Evolutionary conservation across 2,329 filamentous ascomycete genomes (phyloP).

Genomic region (Phaeophleospora eucalypticola): DNA sequence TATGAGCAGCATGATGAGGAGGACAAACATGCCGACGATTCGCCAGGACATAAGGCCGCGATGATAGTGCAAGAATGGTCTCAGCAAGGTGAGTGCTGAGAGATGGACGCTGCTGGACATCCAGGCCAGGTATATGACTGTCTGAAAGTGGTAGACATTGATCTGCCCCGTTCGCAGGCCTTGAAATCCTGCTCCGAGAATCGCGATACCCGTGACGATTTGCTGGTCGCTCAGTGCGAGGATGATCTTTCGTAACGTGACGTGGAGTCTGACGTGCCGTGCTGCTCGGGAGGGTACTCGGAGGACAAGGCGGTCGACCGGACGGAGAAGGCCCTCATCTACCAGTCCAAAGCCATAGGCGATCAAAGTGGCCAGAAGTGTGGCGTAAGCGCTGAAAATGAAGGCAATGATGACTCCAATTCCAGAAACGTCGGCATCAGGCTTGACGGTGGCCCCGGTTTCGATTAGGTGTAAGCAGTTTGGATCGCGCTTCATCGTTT

Average conservation of each 20-base stretch:
- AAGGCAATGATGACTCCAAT: constrained; percentile 23
- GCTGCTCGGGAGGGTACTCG: constrained; percentile 11
- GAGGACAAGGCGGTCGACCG: constrained; percentile 15
- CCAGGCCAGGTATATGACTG: constrained; percentile 21
- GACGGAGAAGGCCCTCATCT: constrained; percentile 16
- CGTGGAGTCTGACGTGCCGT: constrained; percentile 4
- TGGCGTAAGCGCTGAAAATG: constrained; percentile 20
- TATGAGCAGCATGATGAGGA: constrained; percentile 20
- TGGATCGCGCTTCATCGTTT: no score
- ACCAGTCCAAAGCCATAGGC: constrained; percentile 17
- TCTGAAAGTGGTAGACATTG: constrained; percentile 17
- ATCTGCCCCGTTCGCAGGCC: constrained; percentile 10
- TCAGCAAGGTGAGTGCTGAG: constrained; percentile 17
- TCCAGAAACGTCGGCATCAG: constrained; percentile 22
- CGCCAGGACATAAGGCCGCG: constrained; percentile 9
- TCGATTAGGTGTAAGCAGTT: not conserved
- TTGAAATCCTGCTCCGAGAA: constrained; percentile 16
- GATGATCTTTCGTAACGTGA: constrained; percentile 14
- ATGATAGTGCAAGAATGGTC: constrained; percentile 13
- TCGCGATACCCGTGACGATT: constrained; percentile 20
- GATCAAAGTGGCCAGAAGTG: constrained; percentile 14
- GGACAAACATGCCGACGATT: constrained; percentile 13
- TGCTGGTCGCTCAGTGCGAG: constrained; percentile 21
- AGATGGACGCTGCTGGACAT: constrained; percentile 22
- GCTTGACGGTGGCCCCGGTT: constrained; percentile 3